Percentiles rank a stretch among this genome's conserved stretches.
Evolutionary conservation across 2,329 filamentous ascomycete genomes (phyloP).

Genomic region (Pyrenochaeta sp.): DNA sequence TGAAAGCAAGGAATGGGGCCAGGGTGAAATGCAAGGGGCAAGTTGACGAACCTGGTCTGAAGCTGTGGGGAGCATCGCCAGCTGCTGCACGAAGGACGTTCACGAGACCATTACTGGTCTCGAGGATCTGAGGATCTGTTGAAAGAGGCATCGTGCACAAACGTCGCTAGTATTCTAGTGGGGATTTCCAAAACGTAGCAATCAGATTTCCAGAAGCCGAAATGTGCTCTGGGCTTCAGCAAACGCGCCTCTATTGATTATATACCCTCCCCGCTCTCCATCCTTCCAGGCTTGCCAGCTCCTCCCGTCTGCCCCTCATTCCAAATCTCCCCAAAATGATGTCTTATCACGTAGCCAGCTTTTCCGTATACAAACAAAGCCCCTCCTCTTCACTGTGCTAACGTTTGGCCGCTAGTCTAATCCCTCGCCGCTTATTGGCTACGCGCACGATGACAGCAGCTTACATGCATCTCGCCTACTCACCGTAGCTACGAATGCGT

Average conservation of each 20-base stretch:
- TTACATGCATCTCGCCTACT: conserved; percentile 20
- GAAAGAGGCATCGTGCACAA: conserved; percentile 42
- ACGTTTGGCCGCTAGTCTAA: conserved; percentile 18
- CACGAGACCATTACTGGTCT: conserved; percentile 42
- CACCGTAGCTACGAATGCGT: not conserved
- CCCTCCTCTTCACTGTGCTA: not conserved
- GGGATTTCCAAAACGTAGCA: not conserved
- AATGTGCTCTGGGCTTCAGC: not conserved
- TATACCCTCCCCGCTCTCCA: conserved; percentile 3
- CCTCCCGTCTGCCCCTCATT: not conserved
- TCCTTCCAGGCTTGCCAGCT: not conserved
- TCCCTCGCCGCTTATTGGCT: conserved; percentile 19
- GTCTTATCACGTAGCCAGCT: conserved; percentile 7
- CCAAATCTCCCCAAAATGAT: conserved; percentile 11
- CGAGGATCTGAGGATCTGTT: conserved; percentile 28
- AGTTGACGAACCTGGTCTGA: conserved; percentile 38
- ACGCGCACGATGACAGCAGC: conserved; percentile 26
- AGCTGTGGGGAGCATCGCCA: conserved; percentile 27
- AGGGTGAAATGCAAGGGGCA: not conserved
- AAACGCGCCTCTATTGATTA: not conserved
- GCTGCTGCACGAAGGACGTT: conserved; percentile 34
- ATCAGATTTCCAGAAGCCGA: not conserved
- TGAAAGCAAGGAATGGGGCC: not conserved
- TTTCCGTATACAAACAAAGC: conserved; percentile 9
- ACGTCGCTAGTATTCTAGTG: not conserved